Base-by-base conservation (phyloP, 495 filamentous ascomycete genomes). In the Copromyces sp. region DNA sequence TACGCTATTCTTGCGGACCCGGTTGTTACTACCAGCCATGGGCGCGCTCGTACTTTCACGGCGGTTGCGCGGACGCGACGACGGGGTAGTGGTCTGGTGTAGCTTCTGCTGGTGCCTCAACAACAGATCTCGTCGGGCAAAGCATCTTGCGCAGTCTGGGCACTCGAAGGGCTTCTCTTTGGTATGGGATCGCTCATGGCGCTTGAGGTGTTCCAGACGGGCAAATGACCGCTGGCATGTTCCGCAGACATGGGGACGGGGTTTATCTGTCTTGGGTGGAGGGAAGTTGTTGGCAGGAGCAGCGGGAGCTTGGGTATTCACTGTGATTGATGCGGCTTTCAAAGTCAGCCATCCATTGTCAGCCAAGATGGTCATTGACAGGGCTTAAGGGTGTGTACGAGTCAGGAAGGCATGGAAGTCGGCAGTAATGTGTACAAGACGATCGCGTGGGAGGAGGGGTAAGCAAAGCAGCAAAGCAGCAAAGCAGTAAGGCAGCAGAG, bases 161-260 rank as follows among this genome's bases (percentile, higher is more conserved):
- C 95, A 99, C 80, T 97, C 95, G 79, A 99, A 99, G 3, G 95
- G 95, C 85, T 99, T 99, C 80, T 99, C 95, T 80, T 99, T 99
- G 12, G 95, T 99, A 77, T 99, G 95, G 24, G 95, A 98, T 59
- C 95, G 90, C 85, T 99, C 95, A 82, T 99, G 95, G 65, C 95
- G 92, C 84, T 99, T 99, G 73, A 99, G 84, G 83, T 99, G 95
- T 83, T 99, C 95, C 76, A 99, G 83, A 72, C 95, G 90, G 71
- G 95, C 95, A 80, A 99, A 99, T 4, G 93, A 97, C 72, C 95
- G 90, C 78, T 90, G 87, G 79, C 95, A 99, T 39, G 96, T 99
- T 37, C 88, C 90, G 83, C 95, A 99, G 71, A 96, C 90, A 82
- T 99, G 95, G 69, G 95, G 95, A 69, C 95, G 87, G 41, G 95